Base-by-base conservation (phyloP, 345 rosid genomes). In the Brassica juncea region DNA sequence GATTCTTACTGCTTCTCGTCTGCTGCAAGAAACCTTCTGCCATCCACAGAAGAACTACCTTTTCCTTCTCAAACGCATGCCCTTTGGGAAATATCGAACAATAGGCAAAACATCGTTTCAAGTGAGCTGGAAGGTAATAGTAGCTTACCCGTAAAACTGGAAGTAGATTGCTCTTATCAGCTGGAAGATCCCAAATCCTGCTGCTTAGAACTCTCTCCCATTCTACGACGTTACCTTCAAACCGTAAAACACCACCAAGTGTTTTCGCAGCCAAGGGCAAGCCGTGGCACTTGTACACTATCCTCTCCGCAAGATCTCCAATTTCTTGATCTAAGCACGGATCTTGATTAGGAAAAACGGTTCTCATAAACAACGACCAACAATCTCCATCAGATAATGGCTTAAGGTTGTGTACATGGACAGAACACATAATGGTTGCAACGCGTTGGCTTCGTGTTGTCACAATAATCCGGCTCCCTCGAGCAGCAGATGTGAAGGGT, bases 191-290 rank as follows among this genome's bases (percentile, higher is more conserved):
- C 88, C 87, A 82, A 39, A 75, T 82, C 32, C 34, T 71, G 71
- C 86, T 79, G 70, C 28, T 65, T 65, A 84, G 59, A 65, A 86
- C 82, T 76, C 80, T 80, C 58, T 84, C 80, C 87, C 87, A 86
- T 72, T 86, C 84, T 14, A 32, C 68, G 2, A 31, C 77, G 42
- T 86, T 66, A 8, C 60, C 58, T 66, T 79, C 81, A 14, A 73
- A 74, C 37, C 72, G 76, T 70, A 87, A 71, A 7, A 84, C 77
- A 63, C 84, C 79, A 32, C 89, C 88, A 0, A 87, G 73, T 25
- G 79, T 73, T 62, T 83, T 87, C 55, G 79, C 74, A 25, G 86
- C 86, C 67, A 85, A 78, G 60, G 88, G 84, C 54, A 81, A 35
- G 30, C 88, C 88, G 11, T 37, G 39, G 59, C 89, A 87, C 72